These are phyloP conservation scores for Penicillium manginii DNA, from an alignment of 495 filamentous ascomycete genomes.

Conservation along the genomic window DNA sequence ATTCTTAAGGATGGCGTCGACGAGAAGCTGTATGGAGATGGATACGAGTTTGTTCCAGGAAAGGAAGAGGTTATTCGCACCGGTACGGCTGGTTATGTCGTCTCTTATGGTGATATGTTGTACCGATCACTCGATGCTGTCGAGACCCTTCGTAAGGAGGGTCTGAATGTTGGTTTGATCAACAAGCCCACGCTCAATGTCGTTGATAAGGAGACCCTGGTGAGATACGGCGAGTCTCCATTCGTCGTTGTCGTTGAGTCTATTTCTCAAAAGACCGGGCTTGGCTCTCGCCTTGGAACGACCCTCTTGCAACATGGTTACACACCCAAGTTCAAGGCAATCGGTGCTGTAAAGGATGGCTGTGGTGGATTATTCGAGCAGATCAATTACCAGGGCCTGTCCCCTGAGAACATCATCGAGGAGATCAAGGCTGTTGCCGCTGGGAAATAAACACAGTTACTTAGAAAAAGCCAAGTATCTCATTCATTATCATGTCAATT, in stretches of 20 bases:
- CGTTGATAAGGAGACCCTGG: constrained; percentile 44
- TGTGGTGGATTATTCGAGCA: constrained; percentile 44
- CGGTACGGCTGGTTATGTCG: constrained; percentile 41
- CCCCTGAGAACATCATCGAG: constrained; percentile 34
- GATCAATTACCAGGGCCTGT: constrained; percentile 42
- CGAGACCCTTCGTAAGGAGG: constrained; percentile 37
- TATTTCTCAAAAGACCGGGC: constrained; percentile 45
- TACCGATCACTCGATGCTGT: constrained; percentile 46
- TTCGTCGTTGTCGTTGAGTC: constrained; percentile 45
- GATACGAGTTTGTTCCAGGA: constrained; percentile 43
- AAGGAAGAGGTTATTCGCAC: constrained; percentile 44
- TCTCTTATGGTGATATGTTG: constrained; percentile 47
- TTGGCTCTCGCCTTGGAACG: constrained; percentile 43
- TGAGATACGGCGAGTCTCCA: constrained; percentile 36
- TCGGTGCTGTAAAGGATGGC: constrained; percentile 43
- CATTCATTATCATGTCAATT: constrained; percentile 2
- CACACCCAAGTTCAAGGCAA: constrained; percentile 39
- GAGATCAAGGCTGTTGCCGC: constrained; percentile 34
- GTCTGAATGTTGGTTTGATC: constrained; percentile 40
- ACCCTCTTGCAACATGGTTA: constrained; percentile 39
- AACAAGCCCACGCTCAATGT: constrained; percentile 47
- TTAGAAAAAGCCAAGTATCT: background rate
- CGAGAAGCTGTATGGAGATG: constrained; percentile 38
- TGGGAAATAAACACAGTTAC: constrained; percentile 19
- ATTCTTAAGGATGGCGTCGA: constrained; percentile 44